Conservation (phyloP, 257 asterid genomes). For the Catharanthus roseus region DNA sequence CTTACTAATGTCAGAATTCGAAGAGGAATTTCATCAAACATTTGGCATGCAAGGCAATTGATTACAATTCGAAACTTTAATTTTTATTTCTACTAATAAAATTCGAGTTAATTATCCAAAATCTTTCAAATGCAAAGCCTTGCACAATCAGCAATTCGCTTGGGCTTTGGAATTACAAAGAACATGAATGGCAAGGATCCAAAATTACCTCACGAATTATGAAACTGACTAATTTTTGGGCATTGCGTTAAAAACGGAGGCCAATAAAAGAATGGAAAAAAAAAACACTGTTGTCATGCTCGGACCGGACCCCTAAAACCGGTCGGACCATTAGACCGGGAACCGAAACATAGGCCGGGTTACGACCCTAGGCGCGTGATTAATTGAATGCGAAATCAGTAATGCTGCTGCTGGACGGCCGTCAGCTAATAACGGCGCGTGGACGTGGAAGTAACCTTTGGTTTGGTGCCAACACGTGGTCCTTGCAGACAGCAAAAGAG, state of each 20-base stretch:
- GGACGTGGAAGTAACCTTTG: too few species aligned
- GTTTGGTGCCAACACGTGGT: too few species aligned
- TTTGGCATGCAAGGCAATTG: conserved; percentile 4
- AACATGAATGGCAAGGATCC: neutral
- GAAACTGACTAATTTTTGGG: too few species aligned
- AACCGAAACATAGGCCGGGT: too few species aligned
- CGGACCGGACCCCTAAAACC: too few species aligned
- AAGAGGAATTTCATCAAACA: conserved; percentile 32
- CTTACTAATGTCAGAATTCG: neutral
- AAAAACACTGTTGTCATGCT: too few species aligned
- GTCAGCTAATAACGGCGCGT: neutral
- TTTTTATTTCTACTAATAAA: neutral
- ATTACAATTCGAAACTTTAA: neutral
- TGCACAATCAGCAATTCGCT: neutral
- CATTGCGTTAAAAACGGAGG: too few species aligned
- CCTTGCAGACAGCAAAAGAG: neutral
- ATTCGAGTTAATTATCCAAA: neutral
- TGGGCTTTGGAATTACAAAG: neutral
- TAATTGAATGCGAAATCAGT: too few species aligned
- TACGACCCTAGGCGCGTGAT: too few species aligned
- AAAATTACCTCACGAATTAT: too few species aligned
- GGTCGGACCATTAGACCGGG: too few species aligned
- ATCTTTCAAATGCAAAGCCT: neutral
- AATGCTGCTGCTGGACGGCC: neutral
- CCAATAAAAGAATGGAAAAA: too few species aligned